Base-by-base conservation (phyloP, 805 yeast genomes). In the Candida oleophila region DNA sequence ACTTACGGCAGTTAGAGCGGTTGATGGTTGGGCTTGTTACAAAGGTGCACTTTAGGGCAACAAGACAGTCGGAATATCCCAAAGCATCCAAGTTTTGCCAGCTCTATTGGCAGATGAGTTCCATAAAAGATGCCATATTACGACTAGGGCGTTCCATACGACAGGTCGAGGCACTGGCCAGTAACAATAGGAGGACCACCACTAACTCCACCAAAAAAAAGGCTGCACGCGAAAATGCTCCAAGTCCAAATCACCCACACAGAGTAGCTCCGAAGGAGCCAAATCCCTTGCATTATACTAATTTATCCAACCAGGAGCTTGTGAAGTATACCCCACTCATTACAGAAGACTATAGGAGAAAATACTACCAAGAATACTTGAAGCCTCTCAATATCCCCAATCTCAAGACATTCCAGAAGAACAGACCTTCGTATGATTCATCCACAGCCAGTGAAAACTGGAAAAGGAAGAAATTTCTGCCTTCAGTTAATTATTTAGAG, bases 71-170 rank as follows among this genome's bases (percentile, higher is more conserved):
- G 9, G 33, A 14, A 14, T 28, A 28, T 9, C 33, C 12, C 33
- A 28, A 11, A 9, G 33, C 37, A 34, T 15, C 14, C 22, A 19
- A 8, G 8, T 20, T 12, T 36, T 7, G 14, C 12, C 12, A 14
- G 5, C 7, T 16, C 18, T 8, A 36, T 36, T 12, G 5, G 21
- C 22, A 9, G 12, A 66, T 67, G 72, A 60, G 60, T 49, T 55
- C 65, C 11, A 56, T 69, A 14, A 56, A 62, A 44, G 70, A 64
- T 36, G 67, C 73, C 30, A 64, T 69, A 47, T 55, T 60, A 32
- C 56, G 71, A 32, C 61, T 67, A 22, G 62, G 65, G n/a, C 60
- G 68, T 20, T 62, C 64, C 32, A 64, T 60, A 9, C 65, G 65
- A 38, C 59, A 54, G 46, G 46, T 56, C 7, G 66, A 65, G 44